Conservation (phyloP, 2,329 filamentous ascomycete species). For the Cercospora nicotianae region DNA sequence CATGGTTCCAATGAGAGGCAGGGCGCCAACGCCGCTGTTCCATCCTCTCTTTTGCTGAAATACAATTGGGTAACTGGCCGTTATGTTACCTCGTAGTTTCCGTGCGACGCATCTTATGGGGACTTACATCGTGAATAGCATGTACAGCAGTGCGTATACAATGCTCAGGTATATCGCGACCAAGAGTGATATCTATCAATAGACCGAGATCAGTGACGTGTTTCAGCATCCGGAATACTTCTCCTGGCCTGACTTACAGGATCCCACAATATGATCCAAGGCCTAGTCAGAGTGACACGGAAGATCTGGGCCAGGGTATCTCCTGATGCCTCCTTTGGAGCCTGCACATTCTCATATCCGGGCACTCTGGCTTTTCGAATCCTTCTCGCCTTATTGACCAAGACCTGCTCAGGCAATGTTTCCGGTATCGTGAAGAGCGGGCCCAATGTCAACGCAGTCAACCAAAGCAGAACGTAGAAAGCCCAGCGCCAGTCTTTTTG, state of each 20-base stretch:
- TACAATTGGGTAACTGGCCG: constrained; percentile 41
- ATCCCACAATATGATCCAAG: constrained; percentile 57
- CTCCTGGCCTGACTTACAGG: constrained; percentile 26
- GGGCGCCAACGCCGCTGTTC: constrained; percentile 55
- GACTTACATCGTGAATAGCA: constrained; percentile 61
- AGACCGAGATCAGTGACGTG: neutral
- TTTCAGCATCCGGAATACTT: neutral
- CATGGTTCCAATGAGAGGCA: constrained; percentile 54
- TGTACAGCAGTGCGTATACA: constrained; percentile 56
- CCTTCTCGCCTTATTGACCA: constrained; percentile 55
- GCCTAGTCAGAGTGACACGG: constrained; percentile 54
- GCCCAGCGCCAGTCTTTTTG: constrained; percentile 49
- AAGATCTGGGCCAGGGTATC: constrained; percentile 48
- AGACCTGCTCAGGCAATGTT: constrained; percentile 53
- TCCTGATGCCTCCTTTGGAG: constrained; percentile 51
- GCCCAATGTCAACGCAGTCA: constrained; percentile 37
- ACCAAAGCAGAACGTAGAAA: constrained; percentile 45
- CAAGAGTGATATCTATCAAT: constrained; percentile 48
- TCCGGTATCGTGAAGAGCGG: constrained; percentile 59
- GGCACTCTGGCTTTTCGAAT: constrained; percentile 51
- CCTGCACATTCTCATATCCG: constrained; percentile 55
- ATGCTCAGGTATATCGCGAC: constrained; percentile 56
- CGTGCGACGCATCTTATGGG: too few species aligned
- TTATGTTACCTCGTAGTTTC: too few species aligned
- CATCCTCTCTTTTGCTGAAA: constrained; percentile 56